phyloP scores from a whole-genome alignment of 2,329 filamentous ascomycete species.

The Aaosphaeria arxii region DNA sequence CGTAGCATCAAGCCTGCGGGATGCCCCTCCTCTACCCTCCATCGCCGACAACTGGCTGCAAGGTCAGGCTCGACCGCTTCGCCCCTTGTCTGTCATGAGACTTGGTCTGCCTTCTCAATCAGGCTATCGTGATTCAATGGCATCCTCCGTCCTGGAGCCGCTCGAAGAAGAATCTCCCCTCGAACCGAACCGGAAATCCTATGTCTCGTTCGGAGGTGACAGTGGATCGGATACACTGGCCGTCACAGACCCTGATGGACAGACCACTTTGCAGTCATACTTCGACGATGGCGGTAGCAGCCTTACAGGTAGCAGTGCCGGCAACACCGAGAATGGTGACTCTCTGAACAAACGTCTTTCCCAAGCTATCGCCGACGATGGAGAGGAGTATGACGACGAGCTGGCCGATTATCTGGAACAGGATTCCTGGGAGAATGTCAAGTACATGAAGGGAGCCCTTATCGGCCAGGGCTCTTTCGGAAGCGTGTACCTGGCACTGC shows the following conservation, averaged over 20 bases:
- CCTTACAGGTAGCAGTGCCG: conserved; percentile 64
- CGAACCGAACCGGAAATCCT: conserved; percentile 90
- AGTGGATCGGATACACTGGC: conserved; percentile 68
- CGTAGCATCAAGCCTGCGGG: conserved; percentile 85
- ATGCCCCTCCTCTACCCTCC: conserved; percentile 91
- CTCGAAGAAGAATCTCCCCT: conserved; percentile 85
- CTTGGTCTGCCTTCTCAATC: conserved; percentile 57
- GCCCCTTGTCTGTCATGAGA: conserved; percentile 60
- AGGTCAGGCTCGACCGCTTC: conserved; percentile 47
- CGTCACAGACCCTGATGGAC: conserved; percentile 74
- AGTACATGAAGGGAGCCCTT: conserved; percentile 98
- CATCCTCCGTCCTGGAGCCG: conserved; percentile 84
- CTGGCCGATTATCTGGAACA: conserved; percentile 85
- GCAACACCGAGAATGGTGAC: conserved; percentile 57
- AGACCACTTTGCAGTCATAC: conserved; percentile 69
- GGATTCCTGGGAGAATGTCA: conserved; percentile 93
- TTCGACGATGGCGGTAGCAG: conserved; percentile 78
- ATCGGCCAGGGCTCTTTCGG: conserved; percentile 98
- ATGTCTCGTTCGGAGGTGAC: conserved; percentile 79
- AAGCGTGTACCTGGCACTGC: conserved; percentile 89
- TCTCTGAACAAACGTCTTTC: conserved; percentile 81
- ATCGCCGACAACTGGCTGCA: conserved; percentile 92
- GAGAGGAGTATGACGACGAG: conserved; percentile 87
- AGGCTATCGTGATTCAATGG: conserved; percentile 79
- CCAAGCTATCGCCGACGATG: conserved; percentile 82